Evolutionary conservation across 805 yeast genomes (phyloP).

Genomic region (Lipomyces spencermartinsiae): DNA sequence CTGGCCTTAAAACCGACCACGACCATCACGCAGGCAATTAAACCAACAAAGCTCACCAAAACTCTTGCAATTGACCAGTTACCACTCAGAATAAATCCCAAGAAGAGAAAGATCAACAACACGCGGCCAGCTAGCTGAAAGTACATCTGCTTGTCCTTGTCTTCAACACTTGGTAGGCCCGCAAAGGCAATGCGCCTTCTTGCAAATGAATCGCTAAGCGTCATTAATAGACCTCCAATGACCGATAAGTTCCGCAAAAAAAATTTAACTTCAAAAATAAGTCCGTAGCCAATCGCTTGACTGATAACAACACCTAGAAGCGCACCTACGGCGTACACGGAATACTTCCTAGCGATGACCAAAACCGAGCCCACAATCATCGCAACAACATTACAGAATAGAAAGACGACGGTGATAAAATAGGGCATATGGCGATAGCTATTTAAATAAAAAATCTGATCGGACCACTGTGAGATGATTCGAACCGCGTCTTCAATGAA

Average conservation of each 20-base stretch:
- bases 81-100: constrained; percentile 80
- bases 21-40: constrained; percentile 73
- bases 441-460: constrained; percentile 84
- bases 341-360: constrained; percentile 70
- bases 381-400: constrained; percentile 64
- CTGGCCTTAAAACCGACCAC: constrained; percentile 93
- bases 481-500: constrained; percentile 88
- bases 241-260: constrained; percentile 87
- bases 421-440: constrained; percentile 79
- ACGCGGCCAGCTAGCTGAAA: constrained; percentile 86
- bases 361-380: constrained; percentile 78
- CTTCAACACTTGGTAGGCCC: constrained; percentile 35
- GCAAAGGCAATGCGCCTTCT: constrained; percentile 57
- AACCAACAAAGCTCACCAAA: constrained; percentile 71
- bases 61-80: constrained; percentile 72
- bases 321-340: constrained; percentile 71
- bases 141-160: constrained; percentile 76
- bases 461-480: constrained; percentile 85
- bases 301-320: constrained; percentile 72
- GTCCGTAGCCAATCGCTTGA: constrained; percentile 89
- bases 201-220: constrained; percentile 83
- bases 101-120: constrained; percentile 79
- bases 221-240: constrained; percentile 89
- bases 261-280: constrained; percentile 79
- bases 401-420: constrained; percentile 75